Conservation (phyloP, 83 land plant genomes). For the Thuja plicata region DNA sequence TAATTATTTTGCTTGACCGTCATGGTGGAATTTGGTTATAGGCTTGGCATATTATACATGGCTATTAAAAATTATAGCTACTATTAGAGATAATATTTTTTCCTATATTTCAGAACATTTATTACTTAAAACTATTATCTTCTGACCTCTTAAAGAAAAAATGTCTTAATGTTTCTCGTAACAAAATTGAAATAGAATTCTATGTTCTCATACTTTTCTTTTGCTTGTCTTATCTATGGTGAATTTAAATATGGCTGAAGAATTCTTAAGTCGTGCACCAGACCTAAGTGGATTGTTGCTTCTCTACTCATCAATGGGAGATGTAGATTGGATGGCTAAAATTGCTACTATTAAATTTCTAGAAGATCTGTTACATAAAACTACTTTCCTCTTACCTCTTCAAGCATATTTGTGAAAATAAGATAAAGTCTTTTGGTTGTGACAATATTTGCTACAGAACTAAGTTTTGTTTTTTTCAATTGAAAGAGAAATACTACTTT, state of each 20-base stretch:
- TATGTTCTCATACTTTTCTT: not conserved
- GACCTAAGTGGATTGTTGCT: conserved; percentile 95
- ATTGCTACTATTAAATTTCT: too few species aligned
- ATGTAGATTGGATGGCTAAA: conserved; percentile 81
- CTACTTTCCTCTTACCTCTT: too few species aligned
- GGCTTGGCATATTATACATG: not conserved
- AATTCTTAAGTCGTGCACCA: conserved; percentile 75
- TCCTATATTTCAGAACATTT: not conserved
- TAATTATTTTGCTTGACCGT: too few species aligned
- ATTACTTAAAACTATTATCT: not conserved
- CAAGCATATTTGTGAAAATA: too few species aligned
- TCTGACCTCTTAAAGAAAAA: not conserved
- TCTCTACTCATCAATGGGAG: conserved; percentile 89
- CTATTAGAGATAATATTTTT: too few species aligned
- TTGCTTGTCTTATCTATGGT: conserved; percentile 13
- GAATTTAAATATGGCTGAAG: conserved; percentile 96
- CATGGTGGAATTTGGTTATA: not conserved
- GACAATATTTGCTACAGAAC: too few species aligned
- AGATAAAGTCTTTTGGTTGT: too few species aligned
- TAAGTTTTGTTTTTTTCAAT: too few species aligned
- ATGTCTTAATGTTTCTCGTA: not conserved
- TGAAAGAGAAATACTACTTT: too few species aligned
- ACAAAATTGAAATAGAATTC: not conserved
- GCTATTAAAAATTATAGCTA: not conserved
- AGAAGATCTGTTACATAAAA: too few species aligned